Percentiles rank a stretch among this genome's conserved stretches.
phyloP scores from a whole-genome alignment of 163 green algal genomes.

The Chloroidium sp. region DNA sequence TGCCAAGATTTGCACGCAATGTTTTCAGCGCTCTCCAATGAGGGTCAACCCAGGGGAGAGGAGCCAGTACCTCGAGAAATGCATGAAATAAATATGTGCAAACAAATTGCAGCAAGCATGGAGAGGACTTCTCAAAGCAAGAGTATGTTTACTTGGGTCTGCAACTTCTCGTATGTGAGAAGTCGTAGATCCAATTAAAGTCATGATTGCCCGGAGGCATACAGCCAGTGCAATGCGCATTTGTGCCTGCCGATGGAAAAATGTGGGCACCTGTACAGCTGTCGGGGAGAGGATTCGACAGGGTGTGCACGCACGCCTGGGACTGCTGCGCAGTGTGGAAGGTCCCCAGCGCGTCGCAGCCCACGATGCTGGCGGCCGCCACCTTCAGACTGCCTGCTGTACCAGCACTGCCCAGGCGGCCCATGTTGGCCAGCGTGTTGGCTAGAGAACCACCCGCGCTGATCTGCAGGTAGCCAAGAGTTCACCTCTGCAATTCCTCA shows the following conservation, averaged over 20 bases:
- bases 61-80: too few species aligned
- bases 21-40: too few species aligned
- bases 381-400: constrained; percentile 35
- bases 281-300: constrained; percentile 35
- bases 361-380: constrained; percentile 40
- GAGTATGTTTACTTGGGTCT: not conserved
- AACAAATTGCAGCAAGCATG: not conserved
- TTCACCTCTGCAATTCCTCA: not conserved
- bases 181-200: not conserved
- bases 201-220: not conserved
- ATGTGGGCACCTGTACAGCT: constrained; percentile 25
- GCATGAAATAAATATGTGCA: too few species aligned
- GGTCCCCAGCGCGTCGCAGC: constrained; percentile 54
- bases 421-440: constrained; percentile 82
- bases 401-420: constrained; percentile 45
- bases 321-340: constrained; percentile 64
- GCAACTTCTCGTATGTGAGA: not conserved
- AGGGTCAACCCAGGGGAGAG: too few species aligned
- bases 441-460: constrained; percentile 73
- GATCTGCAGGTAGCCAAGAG: constrained; percentile 31
- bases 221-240: not conserved
- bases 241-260: not conserved
- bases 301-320: constrained; percentile 65
- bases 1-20: too few species aligned
- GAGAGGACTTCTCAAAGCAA: not conserved